Base-by-base conservation (phyloP, 129 eudicot species). In the Flaveria trinervia region DNA sequence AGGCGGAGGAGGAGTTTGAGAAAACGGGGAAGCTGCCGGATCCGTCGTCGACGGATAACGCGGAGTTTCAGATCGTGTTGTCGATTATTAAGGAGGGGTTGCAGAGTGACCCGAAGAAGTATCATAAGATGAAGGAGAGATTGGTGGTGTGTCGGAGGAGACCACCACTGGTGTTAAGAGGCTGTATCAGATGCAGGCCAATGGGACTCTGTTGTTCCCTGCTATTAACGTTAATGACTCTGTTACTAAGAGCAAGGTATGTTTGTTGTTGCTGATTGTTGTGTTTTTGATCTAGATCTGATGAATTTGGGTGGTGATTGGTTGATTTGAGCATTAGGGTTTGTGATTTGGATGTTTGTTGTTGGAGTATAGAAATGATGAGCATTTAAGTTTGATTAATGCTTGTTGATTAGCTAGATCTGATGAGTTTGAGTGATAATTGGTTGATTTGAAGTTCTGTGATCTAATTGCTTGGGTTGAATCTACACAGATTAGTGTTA, bases 161-260 rank as follows among this genome's bases (percentile, higher is more conserved):
- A 92, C 98, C 72, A 92, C 98, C 71, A 92, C 97, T 16, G 97
- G 97, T 26, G 97, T 92, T 26, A 92, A 92, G 88, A 92, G 97
- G 88, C 65, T 92, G 77, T 92, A 92, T 79, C 97, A 91, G 83
- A 91, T 91, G 97, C 91, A 86, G 70, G 85, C 79, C 16, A 86
- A 79, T 66, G 97, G 97, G 20, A 83, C 89, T 49, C 68, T 91
- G 67, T 79, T 91, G 51, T 90, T 90, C 84, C 96, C 96, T 67
- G 96, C 96, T 16, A 90, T 90, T 45, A 90, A 90, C 74, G 97
- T 91, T 54, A 91, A 91, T 59, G 97, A 91, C 84, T 91, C 97
- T 68, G 94, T 91, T 76, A 91, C 97, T 81, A 91, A 91, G 91
- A 92, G 96, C 96, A 92, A 92, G 98, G 98, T 92, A 86, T 77